Evolutionary conservation across 1,284 basidiomycete species (phyloP), one percentile per base, ranked within the genome.

Genomic region (Waitea zeae): DNA sequence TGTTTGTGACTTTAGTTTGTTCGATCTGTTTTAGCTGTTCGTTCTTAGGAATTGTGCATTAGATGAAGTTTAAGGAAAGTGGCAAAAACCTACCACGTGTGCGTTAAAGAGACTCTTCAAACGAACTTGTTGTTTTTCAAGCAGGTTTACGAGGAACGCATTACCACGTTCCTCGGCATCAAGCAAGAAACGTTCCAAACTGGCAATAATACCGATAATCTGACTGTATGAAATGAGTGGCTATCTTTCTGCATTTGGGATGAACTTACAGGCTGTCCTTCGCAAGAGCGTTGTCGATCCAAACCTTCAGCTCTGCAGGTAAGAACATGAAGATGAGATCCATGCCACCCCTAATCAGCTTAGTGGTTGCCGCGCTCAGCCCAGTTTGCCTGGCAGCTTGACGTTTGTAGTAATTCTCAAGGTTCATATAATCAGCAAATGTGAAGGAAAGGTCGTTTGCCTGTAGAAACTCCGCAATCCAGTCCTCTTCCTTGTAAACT

Each of bases 291-390:
- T 57, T 64, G 44, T 96, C 90, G 11, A 89, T 62, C 80, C 88
- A 96, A 5, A 63, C 55, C 53, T 87, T 88, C 40, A 95, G 45
- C 49, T 95, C 89, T 1, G 64, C 62, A 3, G 81, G 77, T 13
- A 98, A 57, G 57, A 93, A 97, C 5, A 89, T 87, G 53, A 97
- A 98, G 39, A 97, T 89, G 33, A 95, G 59, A 44, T 97, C 92
- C 77, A 97, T 75, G 13, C 88, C 87, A 4, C 76, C 75, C 17
- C 83, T 71, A 17, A 89, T 68, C 7, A 95, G 68, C 55, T 90
- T 90, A 38, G 67, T 51, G 14, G 88, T 88, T 12, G 70, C 57
- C 34, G 67, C 62, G 39, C 70, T 74, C 31, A 86, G 59, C 1
- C 72, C 75, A 12, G 67, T 64, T 31, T 69, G 63, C n/a, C 80